Base-by-base conservation (phyloP, 192 early-diverging fungal species). In the Hyaloraphidium curvatum region DNA sequence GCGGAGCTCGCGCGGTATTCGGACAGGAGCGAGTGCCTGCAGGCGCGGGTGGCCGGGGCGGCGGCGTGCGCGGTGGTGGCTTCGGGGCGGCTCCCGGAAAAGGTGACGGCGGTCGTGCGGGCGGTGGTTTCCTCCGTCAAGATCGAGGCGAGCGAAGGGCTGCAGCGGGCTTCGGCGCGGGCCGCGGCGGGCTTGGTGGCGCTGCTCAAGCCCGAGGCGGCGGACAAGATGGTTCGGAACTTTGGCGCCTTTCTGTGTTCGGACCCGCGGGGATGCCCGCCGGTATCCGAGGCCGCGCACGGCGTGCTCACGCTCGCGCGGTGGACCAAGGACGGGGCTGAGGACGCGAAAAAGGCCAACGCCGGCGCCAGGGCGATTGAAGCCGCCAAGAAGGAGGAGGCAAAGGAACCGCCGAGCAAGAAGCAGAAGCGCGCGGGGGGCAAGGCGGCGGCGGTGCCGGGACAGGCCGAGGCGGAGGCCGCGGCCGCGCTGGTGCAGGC, bases 161-260 rank as follows among this genome's bases (percentile, higher is more conserved):
- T 84, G 26, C 81, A 84, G 55, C 69, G 81, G 7, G 67, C 70
- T 21, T 78, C 77, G 1, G 28, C 0, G 76, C 79, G 25, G 71
- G 0, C 65, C 67, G 1, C 62, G 65, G 2, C 37, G 77, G 50
- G 55, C 59, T 31, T 11, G 53, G 63, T 26, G 65, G 67, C 54
- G 55, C 58, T 39, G 28, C 39, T 22, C 14, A 23, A 27, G 48
- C 11, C 67, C 1, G 69, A 60, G 25, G 77, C 86, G 0, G 81
- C 71, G 1, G 92, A 91, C 31, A 91, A 95, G 59, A 74, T 98
- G 30, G 63, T 91, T 43, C 83, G 81, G 31, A 98, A 98, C 58
- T 52, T 96, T 51, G 79, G 78, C 16, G 77, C 78, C 1, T 83
- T 87, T 50, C 69, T 87, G 16, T 95, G 91, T 55, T 75, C 79